These are phyloP conservation scores for Lolium perenne DNA, from an alignment of 176 grass and related monocot genomes.

Conservation along the genomic window DNA sequence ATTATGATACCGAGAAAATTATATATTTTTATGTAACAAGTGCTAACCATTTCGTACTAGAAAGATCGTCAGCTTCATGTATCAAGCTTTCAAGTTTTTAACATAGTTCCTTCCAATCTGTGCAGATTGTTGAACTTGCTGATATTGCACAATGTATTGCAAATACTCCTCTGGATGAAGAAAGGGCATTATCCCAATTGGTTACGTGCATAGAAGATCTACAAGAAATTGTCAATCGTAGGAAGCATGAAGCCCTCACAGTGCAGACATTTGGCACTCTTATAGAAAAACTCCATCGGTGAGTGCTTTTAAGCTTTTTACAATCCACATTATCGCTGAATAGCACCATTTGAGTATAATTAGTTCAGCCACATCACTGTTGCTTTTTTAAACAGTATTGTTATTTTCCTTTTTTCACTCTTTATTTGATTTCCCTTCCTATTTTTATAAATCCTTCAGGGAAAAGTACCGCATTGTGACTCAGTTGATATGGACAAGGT, in stretches of 20 bases:
- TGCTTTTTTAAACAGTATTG: slow-evolving; percentile 33
- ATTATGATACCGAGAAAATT: not conserved
- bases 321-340: slow-evolving; percentile 1
- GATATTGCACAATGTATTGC: slow-evolving; percentile 98
- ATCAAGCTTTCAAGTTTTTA: slow-evolving; percentile 25
- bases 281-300: slow-evolving; percentile 99
- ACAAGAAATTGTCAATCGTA: slow-evolving; percentile 93
- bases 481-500: slow-evolving; percentile 92
- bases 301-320: slow-evolving; percentile 25
- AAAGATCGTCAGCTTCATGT: slow-evolving; percentile 14
- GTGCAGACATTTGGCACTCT: slow-evolving; percentile 98
- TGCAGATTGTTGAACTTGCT: slow-evolving; percentile 95
- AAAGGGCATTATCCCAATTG: slow-evolving; percentile 78
- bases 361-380: slow-evolving; percentile 11
- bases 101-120: slow-evolving; percentile 33
- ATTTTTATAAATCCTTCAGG: slow-evolving; percentile 54
- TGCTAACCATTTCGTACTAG: slow-evolving; percentile 4
- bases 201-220: slow-evolving; percentile 98
- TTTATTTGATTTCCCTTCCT: slow-evolving; percentile 41
- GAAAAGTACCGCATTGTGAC: slow-evolving; percentile 98
- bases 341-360: slow-evolving; percentile 16
- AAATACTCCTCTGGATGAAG: slow-evolving; percentile 88
- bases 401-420: slow-evolving; percentile 26
- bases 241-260: slow-evolving; percentile 89
- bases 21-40: not conserved